Base-by-base conservation (phyloP, 768 basidiomycete species). In the Lactifluus hygrophoroides region DNA sequence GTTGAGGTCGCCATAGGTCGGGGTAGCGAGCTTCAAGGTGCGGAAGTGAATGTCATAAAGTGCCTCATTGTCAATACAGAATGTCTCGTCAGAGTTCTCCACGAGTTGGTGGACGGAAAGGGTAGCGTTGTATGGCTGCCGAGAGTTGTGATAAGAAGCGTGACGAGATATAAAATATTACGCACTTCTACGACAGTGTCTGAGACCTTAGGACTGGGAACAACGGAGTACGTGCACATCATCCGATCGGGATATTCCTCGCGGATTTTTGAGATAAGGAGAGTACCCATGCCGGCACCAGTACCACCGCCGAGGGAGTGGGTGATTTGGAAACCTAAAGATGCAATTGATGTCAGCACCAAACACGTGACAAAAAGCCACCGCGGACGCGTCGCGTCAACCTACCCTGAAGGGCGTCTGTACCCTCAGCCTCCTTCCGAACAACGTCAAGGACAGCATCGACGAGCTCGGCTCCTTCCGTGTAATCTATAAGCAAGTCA, bases 201-300 rank as follows among this genome's bases (percentile, higher is more conserved):
- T 13, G 94, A 98, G 53, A 97, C 94, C 73, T 95, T 95, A 56
- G 95, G 94, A 74, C 85, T 88, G 30, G 95, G 95, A 16, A 98
- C 91, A 68, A 99, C 95, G 56, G 96, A 98, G 80, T 95, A 99
- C 61, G 96, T 98, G 73, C 91, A 93, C 95, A 98, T 97, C 95
- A 99, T 99, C 56, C 96, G 81, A 74, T 99, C 96, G 65, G 95
- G 96, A 75, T 91, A 99, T 72, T 99, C 95, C 73, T 97, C 94
- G 64, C 95, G 85, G 72, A 99, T 96, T 79, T 99, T 99, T 65
- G 94, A 97, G 72, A 99, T 96, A 65, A 99, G 76, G 54, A 99
- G 88, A 46, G 96, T 97, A 74, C 96, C 96, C 95, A 99, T 98
- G 76, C 96, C 96, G 66, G 96, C 92, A 77, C 96, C 96, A 66